phyloP scores from a whole-genome alignment of 2,329 filamentous ascomycete species.

The Hymenoscyphus scutula region DNA sequence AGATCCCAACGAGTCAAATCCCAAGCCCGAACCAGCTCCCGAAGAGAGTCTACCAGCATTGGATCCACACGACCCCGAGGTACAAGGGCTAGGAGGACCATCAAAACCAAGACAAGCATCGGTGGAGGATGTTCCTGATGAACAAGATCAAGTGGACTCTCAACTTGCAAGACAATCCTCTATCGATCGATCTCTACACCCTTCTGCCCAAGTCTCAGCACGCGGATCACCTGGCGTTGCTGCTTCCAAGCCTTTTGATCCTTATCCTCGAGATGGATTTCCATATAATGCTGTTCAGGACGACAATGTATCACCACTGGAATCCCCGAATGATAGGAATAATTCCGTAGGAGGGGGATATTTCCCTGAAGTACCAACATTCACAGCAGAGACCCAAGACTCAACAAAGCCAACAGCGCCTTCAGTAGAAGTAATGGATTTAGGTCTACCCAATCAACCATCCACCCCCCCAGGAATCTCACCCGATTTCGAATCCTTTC shows the following conservation, averaged over 20 bases:
- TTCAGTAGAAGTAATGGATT: slow-evolving; percentile 24
- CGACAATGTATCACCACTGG: slow-evolving; percentile 52
- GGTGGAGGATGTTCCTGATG: slow-evolving; percentile 60
- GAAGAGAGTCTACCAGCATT: slow-evolving; percentile 48
- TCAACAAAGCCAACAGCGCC: slow-evolving; percentile 32
- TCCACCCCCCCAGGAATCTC: slow-evolving; percentile 27
- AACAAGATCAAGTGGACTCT: slow-evolving; percentile 47
- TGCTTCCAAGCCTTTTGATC: slow-evolving; percentile 35
- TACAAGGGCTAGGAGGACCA: slow-evolving; percentile 52
- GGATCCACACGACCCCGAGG: slow-evolving; percentile 65
- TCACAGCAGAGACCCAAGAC: slow-evolving; percentile 30
- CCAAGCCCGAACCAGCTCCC: slow-evolving; percentile 54
- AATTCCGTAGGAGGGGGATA: slow-evolving; percentile 56
- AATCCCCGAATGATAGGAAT: slow-evolving; percentile 43
- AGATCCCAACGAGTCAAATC: slow-evolving; percentile 90
- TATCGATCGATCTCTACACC: slow-evolving; percentile 49
- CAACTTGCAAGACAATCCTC: slow-evolving; percentile 46
- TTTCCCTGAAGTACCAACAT: slow-evolving; percentile 49
- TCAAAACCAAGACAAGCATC: slow-evolving; percentile 36
- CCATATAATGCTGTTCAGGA: slow-evolving; percentile 35
- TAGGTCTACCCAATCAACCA: slow-evolving; percentile 31
- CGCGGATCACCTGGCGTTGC: slow-evolving; percentile 25
- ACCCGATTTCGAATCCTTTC: slow-evolving; percentile 35
- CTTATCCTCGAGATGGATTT: slow-evolving; percentile 34
- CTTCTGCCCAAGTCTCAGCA: slow-evolving; percentile 35